Conservation (phyloP, 345 rosid genomes). For the Eucalyptus dawsonii region DNA sequence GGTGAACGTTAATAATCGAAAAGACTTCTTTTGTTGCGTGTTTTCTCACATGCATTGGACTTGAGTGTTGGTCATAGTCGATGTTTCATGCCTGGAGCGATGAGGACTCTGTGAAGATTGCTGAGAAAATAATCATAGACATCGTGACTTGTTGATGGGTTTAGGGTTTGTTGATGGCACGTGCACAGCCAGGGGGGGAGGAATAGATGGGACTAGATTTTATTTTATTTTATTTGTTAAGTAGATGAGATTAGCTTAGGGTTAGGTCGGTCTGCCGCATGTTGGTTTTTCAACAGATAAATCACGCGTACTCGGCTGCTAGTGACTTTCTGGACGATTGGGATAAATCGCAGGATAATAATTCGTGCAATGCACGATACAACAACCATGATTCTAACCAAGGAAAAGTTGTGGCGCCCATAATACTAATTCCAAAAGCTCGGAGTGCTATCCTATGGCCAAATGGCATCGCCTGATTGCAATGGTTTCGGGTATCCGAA, state of each 20-base stretch:
- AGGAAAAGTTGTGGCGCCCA: not conserved
- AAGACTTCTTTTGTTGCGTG: not conserved
- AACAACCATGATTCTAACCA: not conserved
- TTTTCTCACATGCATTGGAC: not conserved
- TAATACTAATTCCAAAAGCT: not conserved
- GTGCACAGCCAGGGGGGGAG: not conserved
- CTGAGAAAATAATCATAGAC: conserved; percentile 3
- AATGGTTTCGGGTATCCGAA: not conserved
- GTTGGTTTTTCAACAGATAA: not conserved
- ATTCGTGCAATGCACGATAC: not conserved
- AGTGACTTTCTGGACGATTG: not conserved
- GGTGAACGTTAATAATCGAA: not conserved
- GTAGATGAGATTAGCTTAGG: not conserved
- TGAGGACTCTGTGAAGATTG: conserved; percentile 22
- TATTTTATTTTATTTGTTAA: not conserved
- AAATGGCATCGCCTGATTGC: not conserved
- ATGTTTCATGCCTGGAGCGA: conserved; percentile 24
- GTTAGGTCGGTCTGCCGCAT: not conserved
- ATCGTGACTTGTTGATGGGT: not conserved
- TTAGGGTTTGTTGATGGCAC: not conserved
- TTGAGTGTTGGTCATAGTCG: not conserved
- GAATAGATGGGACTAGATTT: not conserved
- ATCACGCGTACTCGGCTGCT: not conserved
- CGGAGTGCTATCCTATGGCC: not conserved
- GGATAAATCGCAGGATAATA: not conserved